A percentile compares a stretch with the other conserved stretches of the same genome.
phyloP scores from a whole-genome alignment of 495 filamentous ascomycete species.

The Jackrogersella multiformis region DNA sequence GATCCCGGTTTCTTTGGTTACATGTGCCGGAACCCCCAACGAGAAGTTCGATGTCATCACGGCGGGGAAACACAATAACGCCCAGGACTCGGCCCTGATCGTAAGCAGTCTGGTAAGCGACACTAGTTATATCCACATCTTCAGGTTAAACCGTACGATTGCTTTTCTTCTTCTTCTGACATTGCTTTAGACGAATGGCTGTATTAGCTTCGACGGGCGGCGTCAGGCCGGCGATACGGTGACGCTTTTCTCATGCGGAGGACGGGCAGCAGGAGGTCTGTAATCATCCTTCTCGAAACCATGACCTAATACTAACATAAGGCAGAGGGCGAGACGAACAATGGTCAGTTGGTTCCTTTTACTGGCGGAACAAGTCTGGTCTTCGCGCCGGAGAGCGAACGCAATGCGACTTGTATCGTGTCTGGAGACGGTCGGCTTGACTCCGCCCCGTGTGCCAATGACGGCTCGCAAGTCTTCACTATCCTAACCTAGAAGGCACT shows the following conservation, averaged over 20 bases:
- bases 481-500: constrained; percentile 46
- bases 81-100: constrained; percentile 50
- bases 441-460: constrained; percentile 52
- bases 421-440: constrained; percentile 52
- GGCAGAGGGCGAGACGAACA: constrained; percentile 54
- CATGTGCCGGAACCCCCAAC: constrained; percentile 56
- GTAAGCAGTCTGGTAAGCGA: constrained; percentile 56
- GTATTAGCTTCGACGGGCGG: constrained; percentile 60
- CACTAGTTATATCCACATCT: background rate
- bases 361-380: constrained; percentile 51
- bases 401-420: constrained; percentile 53
- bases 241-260: constrained; percentile 63
- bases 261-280: constrained; percentile 60
- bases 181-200: constrained; percentile 53
- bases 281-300: background rate
- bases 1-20: constrained; percentile 58
- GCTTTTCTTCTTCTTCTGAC: constrained; percentile 26
- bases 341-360: constrained; percentile 55
- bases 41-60: constrained; percentile 66
- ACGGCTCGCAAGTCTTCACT: constrained; percentile 57
- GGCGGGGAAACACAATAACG: constrained; percentile 60
- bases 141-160: too few species aligned
- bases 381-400: constrained; percentile 53
- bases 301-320: constrained; percentile 18
- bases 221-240: constrained; percentile 57